Base-by-base conservation (phyloP, 1,139 yeast genomes). In the Hanseniaspora gamundiae region DNA sequence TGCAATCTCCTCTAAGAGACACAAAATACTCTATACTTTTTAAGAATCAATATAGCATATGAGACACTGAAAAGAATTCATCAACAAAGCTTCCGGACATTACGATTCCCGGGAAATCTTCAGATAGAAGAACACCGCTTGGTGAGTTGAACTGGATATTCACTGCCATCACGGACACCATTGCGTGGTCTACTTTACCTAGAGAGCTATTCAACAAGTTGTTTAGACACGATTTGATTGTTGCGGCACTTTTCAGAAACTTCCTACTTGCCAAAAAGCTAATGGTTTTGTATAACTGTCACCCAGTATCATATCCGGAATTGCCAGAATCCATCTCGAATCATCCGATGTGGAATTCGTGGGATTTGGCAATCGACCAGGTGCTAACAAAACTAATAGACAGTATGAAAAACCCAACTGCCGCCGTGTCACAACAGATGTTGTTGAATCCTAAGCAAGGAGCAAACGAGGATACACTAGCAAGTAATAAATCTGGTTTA, bases 91-190 rank as follows among this genome's bases (percentile, higher is more conserved):
- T 54, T 43, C 66, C 68, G 9, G 78, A 75, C 53, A 80, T 82
- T 27, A 69, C 74, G 17, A 81, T 87, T 20, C 97, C 97, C 0
- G 98, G 98, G 1, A 81, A 84, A 51, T 67, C 87, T 42, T 83
- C 95, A 2, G 97, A 91, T 59, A 73, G 98, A 55, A 70, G 95
- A 51, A 93, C 98, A 0, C 97, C 98, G 0, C 65, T 91, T 38
- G 99, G 98, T 22, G 98, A 93, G 60, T 70, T 91, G 47, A 87
- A 87, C 59, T 93, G 98, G 97, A 91, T 91, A 31, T 91, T 91
- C 62, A 93, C 97, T 1, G 97, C 98, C 3, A 87, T 91, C 36
- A 91, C 98, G 2, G 99, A 91, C 62, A 91, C 97, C 0, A 91
- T 91, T 49, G 98, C 98, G 4, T 93, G 98, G 97, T 86, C 95